Base-by-base conservation (phyloP, 2,329 filamentous ascomycete genomes). In the Penicillium janthinellum region DNA sequence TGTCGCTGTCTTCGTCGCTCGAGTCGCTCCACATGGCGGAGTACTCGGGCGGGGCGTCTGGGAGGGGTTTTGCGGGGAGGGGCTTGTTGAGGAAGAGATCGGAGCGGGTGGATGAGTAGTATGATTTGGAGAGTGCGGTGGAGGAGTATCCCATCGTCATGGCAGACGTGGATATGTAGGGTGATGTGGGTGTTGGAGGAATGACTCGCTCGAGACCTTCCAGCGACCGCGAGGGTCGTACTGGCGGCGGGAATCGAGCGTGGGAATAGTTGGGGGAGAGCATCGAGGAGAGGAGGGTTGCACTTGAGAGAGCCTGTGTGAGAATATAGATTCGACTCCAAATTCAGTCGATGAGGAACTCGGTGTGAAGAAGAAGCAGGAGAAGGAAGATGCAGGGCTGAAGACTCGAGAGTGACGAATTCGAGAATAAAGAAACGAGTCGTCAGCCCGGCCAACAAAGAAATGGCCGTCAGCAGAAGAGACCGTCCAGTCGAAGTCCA, bases 141-240 rank as follows among this genome's bases (percentile, higher is more conserved):
- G 50, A 14, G 51, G 51, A 38, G 20, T 38, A 38, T 12, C 20
- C 37, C 35, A 52, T 39, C 5, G 25, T 28, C 20, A 28, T 52
- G 28, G 47, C 5, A 14, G 44, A 35, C 20, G 49, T 31, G 34
- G 20, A 15, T 6, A 22, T 34, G 37, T 53, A 53, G 14, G 38
- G n/a, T 17, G 38, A 41, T 8, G 38, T 31, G 22, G 38, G 51
- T 20, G 51, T 53, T 53, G 75, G 75, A 25, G 73, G 74, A 10
- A 77, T 63, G 6, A 75, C 74, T 57, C 67, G 67, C 53, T 77
- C 75, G 28, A 77, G 62, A 10, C 75, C 75, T 63, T 76, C 73
- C 8, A 77, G 67, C 8, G 75, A 77, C 38, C 67, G 70, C 25
- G 72, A 75, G 2, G 70, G 71, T 44, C 69, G 69, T 22, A 75